Percentiles rank a stretch among this genome's conserved stretches.
phyloP scores from a whole-genome alignment of 108 stramenopile species.

The Schizochytrium sp. region DNA sequence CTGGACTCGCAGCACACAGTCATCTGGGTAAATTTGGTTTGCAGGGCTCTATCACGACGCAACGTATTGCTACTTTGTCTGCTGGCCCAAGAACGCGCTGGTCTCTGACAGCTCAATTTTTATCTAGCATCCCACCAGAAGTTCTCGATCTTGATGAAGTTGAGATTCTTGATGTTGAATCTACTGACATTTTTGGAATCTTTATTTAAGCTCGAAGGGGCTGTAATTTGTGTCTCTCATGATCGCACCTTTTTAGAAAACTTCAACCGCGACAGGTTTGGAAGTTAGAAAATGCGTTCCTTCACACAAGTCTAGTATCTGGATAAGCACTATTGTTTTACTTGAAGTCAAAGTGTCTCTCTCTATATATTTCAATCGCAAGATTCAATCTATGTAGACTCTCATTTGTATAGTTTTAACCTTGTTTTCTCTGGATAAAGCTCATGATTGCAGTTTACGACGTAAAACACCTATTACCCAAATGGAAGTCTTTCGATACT shows the following conservation, averaged over 20 bases:
- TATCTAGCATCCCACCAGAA: neutral
- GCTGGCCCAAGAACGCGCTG: neutral
- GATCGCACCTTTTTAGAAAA: neutral
- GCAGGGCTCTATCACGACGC: neutral
- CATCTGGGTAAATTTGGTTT: neutral
- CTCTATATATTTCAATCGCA: no score
- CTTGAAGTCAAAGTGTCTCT: no score
- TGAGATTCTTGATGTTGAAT: neutral
- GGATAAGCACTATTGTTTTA: no score
- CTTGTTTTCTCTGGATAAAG: no score
- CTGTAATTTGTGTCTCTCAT: no score
- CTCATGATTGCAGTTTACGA: no score
- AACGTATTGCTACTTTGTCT: neutral
- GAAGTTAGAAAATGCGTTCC: neutral
- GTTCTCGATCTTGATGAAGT: neutral
- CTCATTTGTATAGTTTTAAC: no score
- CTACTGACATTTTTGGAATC: neutral
- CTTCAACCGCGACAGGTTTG: neutral
- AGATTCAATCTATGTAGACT: no score
- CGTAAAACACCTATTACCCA: no score
- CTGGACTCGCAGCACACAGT: neutral
- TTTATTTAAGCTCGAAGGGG: neutral
- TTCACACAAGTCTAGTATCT: no score
- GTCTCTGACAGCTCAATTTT: neutral
- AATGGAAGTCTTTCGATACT: no score